These are phyloP conservation scores for Acacia pycnantha DNA, from an alignment of 331 rosid genomes.

Conservation along the genomic window DNA sequence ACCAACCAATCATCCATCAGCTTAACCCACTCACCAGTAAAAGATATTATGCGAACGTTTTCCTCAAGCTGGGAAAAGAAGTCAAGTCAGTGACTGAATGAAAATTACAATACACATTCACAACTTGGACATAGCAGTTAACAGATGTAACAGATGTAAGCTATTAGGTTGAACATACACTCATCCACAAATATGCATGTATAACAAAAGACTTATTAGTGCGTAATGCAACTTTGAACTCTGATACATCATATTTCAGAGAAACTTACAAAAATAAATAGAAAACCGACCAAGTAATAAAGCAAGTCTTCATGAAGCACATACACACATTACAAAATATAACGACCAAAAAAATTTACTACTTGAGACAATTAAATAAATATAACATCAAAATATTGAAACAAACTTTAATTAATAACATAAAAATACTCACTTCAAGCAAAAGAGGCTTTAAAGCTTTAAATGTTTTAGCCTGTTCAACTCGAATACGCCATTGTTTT, in stretches of 20 bases:
- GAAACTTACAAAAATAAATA: neutral
- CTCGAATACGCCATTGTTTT: slow-evolving; percentile 66
- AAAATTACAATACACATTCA: slow-evolving; percentile 18
- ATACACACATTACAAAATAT: neutral
- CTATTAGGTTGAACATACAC: neutral
- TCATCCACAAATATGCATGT: neutral
- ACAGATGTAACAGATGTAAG: slow-evolving; percentile 19
- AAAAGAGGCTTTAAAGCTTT: slow-evolving; percentile 58
- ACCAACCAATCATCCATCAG: slow-evolving; percentile 75
- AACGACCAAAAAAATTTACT: neutral
- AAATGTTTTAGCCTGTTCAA: slow-evolving; percentile 65
- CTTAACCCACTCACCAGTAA: slow-evolving; percentile 83
- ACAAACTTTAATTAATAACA: neutral
- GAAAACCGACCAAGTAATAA: slow-evolving; percentile 21
- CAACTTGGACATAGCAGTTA: slow-evolving; percentile 15
- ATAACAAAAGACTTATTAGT: neutral
- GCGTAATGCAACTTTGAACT: neutral
- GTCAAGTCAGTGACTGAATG: slow-evolving; percentile 21
- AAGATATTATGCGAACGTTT: slow-evolving; percentile 60
- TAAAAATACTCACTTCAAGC: slow-evolving; percentile 67
- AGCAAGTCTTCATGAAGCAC: slow-evolving; percentile 1
- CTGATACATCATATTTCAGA: neutral
- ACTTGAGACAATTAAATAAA: slow-evolving; percentile 23
- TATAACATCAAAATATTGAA: slow-evolving; percentile 1
- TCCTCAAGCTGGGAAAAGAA: slow-evolving; percentile 78